Percentiles rank a stretch among this genome's conserved stretches.
Conservation (phyloP, 805 yeast species). For the Suhomyces vadensis region DNA sequence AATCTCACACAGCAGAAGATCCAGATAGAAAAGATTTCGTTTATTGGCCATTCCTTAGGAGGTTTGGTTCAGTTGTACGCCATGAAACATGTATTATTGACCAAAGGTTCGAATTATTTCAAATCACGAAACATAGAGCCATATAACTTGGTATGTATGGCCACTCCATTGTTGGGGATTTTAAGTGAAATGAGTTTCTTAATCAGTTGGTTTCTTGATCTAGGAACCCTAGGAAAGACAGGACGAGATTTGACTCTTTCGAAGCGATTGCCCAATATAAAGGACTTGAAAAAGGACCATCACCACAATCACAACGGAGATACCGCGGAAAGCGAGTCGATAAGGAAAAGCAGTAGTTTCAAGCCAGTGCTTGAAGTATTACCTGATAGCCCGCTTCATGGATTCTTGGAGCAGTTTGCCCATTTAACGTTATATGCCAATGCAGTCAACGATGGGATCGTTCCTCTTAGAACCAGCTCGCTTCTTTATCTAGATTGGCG, state of each 20-base stretch:
- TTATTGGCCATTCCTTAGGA: slow-evolving; percentile 47
- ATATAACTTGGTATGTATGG: slow-evolving; percentile 39
- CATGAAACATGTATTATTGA: slow-evolving; percentile 34
- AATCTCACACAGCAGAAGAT: slow-evolving; percentile 15
- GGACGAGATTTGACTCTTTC: slow-evolving; percentile 46
- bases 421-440: slow-evolving; percentile 44
- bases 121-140: slow-evolving; percentile 27
- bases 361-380: slow-evolving; percentile 39
- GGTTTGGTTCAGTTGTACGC: slow-evolving; percentile 46
- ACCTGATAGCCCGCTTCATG: slow-evolving; percentile 42
- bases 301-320: slow-evolving; percentile 5
- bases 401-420: slow-evolving; percentile 29
- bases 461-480: slow-evolving; percentile 45
- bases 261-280: slow-evolving; percentile 30
- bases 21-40: slow-evolving; percentile 33
- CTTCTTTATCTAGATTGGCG: slow-evolving; percentile 44
- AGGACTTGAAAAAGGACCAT: slow-evolving; percentile 17
- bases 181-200: slow-evolving; percentile 41
- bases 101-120: slow-evolving; percentile 35
- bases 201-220: slow-evolving; percentile 42
- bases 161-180: slow-evolving; percentile 45
- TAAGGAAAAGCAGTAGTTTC: slow-evolving; percentile 16
- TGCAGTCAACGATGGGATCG: slow-evolving; percentile 48
- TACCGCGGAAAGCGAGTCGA: slow-evolving; percentile 5
- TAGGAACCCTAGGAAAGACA: slow-evolving; percentile 47